Conservation (phyloP, 164 flowering plant species). For the Houttuynia cordata region DNA sequence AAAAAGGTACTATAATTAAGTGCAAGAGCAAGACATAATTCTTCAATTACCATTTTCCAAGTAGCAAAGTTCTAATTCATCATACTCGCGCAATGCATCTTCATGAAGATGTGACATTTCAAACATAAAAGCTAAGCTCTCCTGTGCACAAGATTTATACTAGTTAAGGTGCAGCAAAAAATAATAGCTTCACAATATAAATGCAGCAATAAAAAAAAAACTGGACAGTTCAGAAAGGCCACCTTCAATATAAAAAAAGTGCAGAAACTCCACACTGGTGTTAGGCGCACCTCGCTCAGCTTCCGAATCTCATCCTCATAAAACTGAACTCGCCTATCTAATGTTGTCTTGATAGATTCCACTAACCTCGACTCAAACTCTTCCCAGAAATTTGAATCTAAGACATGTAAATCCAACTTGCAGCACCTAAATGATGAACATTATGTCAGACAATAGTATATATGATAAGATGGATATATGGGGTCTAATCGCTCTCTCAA, state of each 20-base stretch:
- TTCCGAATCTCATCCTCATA: conserved; percentile 98
- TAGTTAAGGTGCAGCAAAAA: not conserved
- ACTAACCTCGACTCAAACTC: conserved; percentile 78
- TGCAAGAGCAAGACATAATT: not conserved
- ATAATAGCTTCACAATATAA: not conserved
- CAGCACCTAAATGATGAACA: conserved; percentile 55
- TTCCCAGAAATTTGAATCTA: conserved; percentile 87
- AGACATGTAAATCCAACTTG: conserved; percentile 70
- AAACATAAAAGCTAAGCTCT: conserved; percentile 97
- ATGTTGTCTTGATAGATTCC: conserved; percentile 77
- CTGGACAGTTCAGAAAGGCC: not conserved
- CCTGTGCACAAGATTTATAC: conserved; percentile 33
- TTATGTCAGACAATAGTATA: not conserved
- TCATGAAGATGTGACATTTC: conserved; percentile 97
- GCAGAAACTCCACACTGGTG: conserved; percentile 96
- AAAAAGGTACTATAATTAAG: too few species aligned
- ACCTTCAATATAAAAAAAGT: conserved; percentile 96
- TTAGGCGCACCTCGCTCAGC: conserved; percentile 85
- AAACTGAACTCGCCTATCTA: conserved; percentile 88
- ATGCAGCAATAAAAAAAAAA: not conserved
- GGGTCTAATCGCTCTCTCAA: too few species aligned
- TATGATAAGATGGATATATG: too few species aligned
- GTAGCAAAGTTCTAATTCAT: conserved; percentile 91
- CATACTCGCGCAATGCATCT: conserved; percentile 94
- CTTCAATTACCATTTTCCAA: conserved; percentile 62